phyloP scores from a whole-genome alignment of 768 basidiomycete species.

The Leccinum uliginosum region DNA sequence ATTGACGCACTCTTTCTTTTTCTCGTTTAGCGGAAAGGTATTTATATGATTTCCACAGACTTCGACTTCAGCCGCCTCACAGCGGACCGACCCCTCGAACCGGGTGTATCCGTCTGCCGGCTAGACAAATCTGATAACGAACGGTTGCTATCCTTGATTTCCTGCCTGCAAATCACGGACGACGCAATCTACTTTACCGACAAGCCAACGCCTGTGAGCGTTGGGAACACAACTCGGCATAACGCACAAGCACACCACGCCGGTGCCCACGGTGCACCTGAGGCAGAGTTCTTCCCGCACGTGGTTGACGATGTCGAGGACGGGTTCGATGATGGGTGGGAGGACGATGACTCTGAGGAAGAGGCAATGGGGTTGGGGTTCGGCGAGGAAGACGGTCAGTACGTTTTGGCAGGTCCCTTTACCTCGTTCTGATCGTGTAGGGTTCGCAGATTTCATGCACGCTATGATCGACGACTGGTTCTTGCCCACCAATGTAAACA shows the following conservation, averaged over 20 bases:
- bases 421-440: conserved; percentile 3
- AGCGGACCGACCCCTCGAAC: conserved; percentile 31
- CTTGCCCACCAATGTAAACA: conserved; percentile 16
- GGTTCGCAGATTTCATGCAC: conserved; percentile 10
- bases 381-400: conserved; percentile 11
- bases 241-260: neutral
- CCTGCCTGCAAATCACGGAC: conserved; percentile 54
- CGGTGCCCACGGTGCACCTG: neutral
- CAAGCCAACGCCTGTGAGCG: conserved; percentile 2
- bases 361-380: neutral
- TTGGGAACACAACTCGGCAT: neutral
- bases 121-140: conserved; percentile 15
- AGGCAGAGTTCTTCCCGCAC: conserved; percentile 1
- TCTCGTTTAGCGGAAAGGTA: conserved; percentile 18
- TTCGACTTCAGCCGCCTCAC: conserved; percentile 16
- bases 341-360: conserved; percentile 14
- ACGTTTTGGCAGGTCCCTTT: neutral
- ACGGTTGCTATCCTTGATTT: conserved; percentile 26
- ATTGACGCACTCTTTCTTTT: neutral
- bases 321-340: conserved; percentile 11
- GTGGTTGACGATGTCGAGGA: conserved; percentile 10
- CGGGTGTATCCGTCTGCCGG: conserved; percentile 24
- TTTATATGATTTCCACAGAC: conserved; percentile 24
- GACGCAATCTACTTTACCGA: conserved; percentile 48
- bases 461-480: conserved; percentile 20